Evolutionary conservation across 441 rosid species (phyloP), one percentile per base, ranked within the genome.

Genomic region (Hypseocharis bilobata): DNA sequence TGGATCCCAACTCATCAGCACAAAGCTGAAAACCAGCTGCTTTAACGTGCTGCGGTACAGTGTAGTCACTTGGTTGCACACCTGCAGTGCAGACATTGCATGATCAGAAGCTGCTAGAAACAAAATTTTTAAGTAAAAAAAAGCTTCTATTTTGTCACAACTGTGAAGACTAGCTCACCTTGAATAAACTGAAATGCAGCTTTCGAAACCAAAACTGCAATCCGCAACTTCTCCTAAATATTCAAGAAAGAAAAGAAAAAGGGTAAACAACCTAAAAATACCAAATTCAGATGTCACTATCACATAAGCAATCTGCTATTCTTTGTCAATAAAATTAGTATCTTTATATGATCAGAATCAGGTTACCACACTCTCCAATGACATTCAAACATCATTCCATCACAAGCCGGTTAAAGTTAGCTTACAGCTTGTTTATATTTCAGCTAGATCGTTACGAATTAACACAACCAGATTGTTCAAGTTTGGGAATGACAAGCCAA

Each of bases 121-220:
- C 32, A 59, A 59, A 62, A 28, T 13, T 54, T 7, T 17, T 10
- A 3, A 55, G 47, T 28, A 47, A 20, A 49, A 49, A n/a, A n/a
- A 5, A 4, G 1, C 13, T 4, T 49, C 6, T 49, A 19, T 6
- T n/a, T 49, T 49, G 25, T 13, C 13, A 60, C 1, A 52, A 20
- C 2, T 51, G 51, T 36, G 38, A 42, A 73, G 45, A 60, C n/a
- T n/a, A 72, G 16, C 76, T 71, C 62, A 84, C 96, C 92, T 68
- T 77, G 78, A 70, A 88, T 81, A 72, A 86, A 89, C 26, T 89
- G 98, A 74, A 86, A 74, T 17, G 96, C 96, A 3, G 96, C 98
- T 82, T 92, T 88, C 6, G 98, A 92, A 23, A 89, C 93, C 42
- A 92, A 79, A 70, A 89, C 91, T 27, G 96, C 95, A 38, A 92